phyloP scores from a whole-genome alignment of 352 stramenopile species.

The Paralagenidium karlingii region DNA sequence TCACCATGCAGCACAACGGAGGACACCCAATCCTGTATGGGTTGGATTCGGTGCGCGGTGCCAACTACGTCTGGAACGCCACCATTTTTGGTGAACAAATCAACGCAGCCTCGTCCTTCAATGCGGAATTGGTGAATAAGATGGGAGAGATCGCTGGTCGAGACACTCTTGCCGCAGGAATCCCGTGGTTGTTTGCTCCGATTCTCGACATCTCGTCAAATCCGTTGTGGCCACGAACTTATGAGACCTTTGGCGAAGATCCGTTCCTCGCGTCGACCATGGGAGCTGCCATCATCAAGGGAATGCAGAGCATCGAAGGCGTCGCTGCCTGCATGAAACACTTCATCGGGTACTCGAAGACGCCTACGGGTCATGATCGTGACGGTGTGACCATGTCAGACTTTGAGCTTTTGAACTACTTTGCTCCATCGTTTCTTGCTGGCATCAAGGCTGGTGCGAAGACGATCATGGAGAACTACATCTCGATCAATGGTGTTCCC shows the following conservation, averaged over 20 bases:
- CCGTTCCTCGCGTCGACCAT: constrained; percentile 60
- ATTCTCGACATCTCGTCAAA: constrained; percentile 74
- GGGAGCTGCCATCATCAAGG: constrained; percentile 51
- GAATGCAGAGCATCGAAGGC: constrained; percentile 57
- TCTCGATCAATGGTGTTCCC: constrained; percentile 85
- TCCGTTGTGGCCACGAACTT: constrained; percentile 82
- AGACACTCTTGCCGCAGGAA: constrained; percentile 79
- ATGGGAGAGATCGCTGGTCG: constrained; percentile 68
- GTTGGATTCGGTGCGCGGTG: constrained; percentile 85
- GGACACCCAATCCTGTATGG: constrained; percentile 69
- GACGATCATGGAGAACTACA: constrained; percentile 92
- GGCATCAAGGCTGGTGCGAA: constrained; percentile 67
- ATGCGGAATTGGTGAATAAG: constrained; percentile 45
- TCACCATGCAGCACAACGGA: constrained; percentile 40
- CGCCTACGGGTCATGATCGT: constrained; percentile 67
- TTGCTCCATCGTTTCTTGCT: constrained; percentile 73
- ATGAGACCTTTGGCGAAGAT: constrained; percentile 91
- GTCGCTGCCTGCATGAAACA: constrained; percentile 85
- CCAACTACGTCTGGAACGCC: constrained; percentile 76
- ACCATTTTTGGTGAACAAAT: constrained; percentile 82
- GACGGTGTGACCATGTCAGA: constrained; percentile 55
- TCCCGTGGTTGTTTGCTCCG: constrained; percentile 87
- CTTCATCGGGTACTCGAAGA: constrained; percentile 82
- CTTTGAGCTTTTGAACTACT: constrained; percentile 77
- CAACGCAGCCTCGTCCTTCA: constrained; percentile 83